These are phyloP conservation scores for Vitis vinifera DNA, from an alignment of 164 flowering plant species.

Conservation along the genomic window DNA sequence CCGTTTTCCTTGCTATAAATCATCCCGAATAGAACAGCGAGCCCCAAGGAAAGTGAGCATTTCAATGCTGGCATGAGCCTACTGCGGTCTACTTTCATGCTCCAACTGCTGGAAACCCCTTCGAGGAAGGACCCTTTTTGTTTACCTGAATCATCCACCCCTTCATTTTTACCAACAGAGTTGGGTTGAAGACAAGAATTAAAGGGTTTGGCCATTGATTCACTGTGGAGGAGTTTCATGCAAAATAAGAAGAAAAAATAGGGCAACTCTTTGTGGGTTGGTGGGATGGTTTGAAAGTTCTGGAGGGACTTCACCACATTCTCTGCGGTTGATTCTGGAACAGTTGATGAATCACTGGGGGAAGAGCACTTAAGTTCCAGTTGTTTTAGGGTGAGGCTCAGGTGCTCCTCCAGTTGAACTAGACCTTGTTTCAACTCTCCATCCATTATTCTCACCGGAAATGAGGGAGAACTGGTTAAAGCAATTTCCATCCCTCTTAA, in stretches of 20 bases:
- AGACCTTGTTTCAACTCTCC: conserved; percentile 35
- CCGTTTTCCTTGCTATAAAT: conserved; percentile 65
- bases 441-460: conserved; percentile 31
- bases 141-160: conserved; percentile 5
- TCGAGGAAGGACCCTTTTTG: conserved; percentile 15
- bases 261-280: conserved; percentile 44
- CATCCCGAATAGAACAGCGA: conserved; percentile 68
- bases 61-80: conserved; percentile 64
- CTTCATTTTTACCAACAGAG: conserved; percentile 10
- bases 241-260: conserved; percentile 80
- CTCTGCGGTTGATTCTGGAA: conserved; percentile 36
- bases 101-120: conserved; percentile 7
- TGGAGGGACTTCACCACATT: conserved; percentile 27
- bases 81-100: conserved; percentile 13
- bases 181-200: not conserved
- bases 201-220: conserved; percentile 15
- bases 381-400: conserved; percentile 30
- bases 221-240: conserved; percentile 46
- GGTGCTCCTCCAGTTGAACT: conserved; percentile 25
- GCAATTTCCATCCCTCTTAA: conserved; percentile 81
- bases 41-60: conserved; percentile 67
- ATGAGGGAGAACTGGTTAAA: conserved; percentile 29
- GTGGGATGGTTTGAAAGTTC: conserved; percentile 34
- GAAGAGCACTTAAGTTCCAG: conserved; percentile 6
- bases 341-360: conserved; percentile 35